These are phyloP conservation scores for Drechslerella coelobrocha DNA, from an alignment of 2,329 filamentous ascomycete genomes.

Conservation along the genomic window DNA sequence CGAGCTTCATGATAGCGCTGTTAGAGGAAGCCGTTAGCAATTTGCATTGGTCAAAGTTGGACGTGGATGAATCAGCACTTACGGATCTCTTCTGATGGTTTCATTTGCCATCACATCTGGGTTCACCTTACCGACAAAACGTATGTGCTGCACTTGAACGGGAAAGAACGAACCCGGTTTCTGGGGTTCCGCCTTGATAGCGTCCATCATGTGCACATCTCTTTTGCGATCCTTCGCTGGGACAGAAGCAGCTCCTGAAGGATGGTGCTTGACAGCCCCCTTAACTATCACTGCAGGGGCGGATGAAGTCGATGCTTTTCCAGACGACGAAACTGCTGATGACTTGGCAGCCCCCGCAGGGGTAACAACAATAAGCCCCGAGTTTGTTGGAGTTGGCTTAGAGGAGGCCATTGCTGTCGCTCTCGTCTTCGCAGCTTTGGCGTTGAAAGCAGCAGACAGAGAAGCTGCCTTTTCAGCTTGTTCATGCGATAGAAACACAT, in stretches of 20 bases:
- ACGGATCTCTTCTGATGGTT: conserved; percentile 37
- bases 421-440: neutral
- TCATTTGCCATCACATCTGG: conserved; percentile 62
- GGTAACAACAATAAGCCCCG: neutral
- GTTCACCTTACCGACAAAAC: conserved; percentile 74
- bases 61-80: conserved; percentile 9
- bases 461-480: neutral
- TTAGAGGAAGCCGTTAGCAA: conserved; percentile 11
- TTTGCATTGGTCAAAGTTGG: neutral
- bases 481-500: neutral
- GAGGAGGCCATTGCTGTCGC: neutral
- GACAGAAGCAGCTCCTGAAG: conserved; percentile 41
- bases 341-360: neutral
- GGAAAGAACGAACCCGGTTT: neutral
- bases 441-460: too few relatives aligned
- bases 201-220: conserved; percentile 39
- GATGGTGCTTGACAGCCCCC: conserved; percentile 27
- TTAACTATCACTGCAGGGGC: neutral
- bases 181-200: conserved; percentile 54
- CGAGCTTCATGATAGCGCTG: conserved; percentile 38
- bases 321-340: neutral
- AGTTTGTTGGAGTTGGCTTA: neutral
- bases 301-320: neutral
- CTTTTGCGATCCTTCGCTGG: conserved; percentile 46
- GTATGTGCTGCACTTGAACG: conserved; percentile 66